phyloP scores from a whole-genome alignment of 345 rosid species.

The Syzygium aqueum region DNA sequence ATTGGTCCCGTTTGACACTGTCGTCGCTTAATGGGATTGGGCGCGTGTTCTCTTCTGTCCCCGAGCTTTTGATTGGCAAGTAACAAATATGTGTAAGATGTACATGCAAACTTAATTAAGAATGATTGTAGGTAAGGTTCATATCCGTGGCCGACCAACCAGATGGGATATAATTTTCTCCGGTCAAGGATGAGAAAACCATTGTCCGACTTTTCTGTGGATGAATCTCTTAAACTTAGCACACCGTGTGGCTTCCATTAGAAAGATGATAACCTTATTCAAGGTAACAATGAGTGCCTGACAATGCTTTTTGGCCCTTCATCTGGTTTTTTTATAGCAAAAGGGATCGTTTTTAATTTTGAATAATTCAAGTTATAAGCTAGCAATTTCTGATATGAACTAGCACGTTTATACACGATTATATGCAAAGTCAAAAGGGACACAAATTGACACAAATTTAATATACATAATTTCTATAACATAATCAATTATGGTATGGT shows the following conservation, averaged over 20 bases:
- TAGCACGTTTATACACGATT: neutral
- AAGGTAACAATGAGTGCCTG: neutral
- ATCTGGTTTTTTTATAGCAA: neutral
- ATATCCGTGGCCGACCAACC: neutral
- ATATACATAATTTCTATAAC: neutral
- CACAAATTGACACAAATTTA: neutral
- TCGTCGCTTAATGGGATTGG: neutral
- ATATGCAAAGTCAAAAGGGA: neutral
- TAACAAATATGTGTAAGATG: neutral
- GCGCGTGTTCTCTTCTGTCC: neutral
- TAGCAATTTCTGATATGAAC: neutral
- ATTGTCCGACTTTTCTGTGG: neutral
- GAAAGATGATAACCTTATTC: neutral
- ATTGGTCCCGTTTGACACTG: neutral
- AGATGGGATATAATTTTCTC: neutral
- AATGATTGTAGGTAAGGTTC: neutral
- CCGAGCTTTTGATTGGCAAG: neutral
- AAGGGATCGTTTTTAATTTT: neutral
- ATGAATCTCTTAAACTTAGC: neutral
- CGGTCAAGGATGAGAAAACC: neutral
- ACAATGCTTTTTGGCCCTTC: neutral
- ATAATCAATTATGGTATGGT: neutral
- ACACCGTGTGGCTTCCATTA: neutral
- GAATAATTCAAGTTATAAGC: neutral
- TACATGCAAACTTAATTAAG: too few relatives aligned